Percentiles rank a stretch among this genome's conserved stretches.
phyloP scores from a whole-genome alignment of 495 filamentous ascomycete species.

The Penicillium samsonianum region DNA sequence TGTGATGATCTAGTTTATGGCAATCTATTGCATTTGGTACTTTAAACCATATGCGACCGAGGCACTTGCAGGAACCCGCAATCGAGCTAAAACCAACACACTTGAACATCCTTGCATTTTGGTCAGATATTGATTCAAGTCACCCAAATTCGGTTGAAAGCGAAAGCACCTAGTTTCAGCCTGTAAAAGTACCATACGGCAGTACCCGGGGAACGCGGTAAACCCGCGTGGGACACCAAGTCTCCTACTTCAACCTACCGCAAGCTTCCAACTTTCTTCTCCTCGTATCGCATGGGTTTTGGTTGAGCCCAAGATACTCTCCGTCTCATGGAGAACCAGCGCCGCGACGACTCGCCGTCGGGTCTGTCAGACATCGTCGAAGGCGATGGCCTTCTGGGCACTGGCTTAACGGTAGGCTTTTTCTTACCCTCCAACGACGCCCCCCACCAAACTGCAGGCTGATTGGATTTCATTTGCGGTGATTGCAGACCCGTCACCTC shows the following conservation, averaged over 20 bases:
- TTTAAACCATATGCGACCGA: conserved; percentile 6
- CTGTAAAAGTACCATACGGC: conserved; percentile 23
- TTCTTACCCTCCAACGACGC: conserved; percentile 8
- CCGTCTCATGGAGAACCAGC: conserved; percentile 49
- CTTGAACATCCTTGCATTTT: background rate
- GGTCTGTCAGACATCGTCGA: conserved; percentile 51
- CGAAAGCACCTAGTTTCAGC: conserved; percentile 14
- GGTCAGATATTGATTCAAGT: background rate
- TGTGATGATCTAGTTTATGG: background rate
- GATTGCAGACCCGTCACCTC: conserved; percentile 73
- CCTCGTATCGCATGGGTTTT: conserved; percentile 35
- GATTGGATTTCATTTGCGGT: conserved; percentile 7
- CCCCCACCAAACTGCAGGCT: conserved; percentile 13
- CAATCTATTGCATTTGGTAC: conserved; percentile 3
- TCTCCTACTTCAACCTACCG: conserved; percentile 27
- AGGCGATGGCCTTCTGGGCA: conserved; percentile 52
- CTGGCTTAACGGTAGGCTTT: conserved; percentile 51
- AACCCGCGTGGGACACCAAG: conserved; percentile 40
- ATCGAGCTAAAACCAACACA: background rate
- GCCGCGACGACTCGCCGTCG: conserved; percentile 49
- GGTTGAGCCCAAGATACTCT: conserved; percentile 26
- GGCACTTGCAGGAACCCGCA: background rate
- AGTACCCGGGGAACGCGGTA: conserved; percentile 39
- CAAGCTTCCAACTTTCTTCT: conserved; percentile 16
- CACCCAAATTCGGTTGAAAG: background rate